These are phyloP conservation scores for Alternaria triticimaculans DNA, from an alignment of 2,329 filamentous ascomycete species.

Conservation along the genomic window DNA sequence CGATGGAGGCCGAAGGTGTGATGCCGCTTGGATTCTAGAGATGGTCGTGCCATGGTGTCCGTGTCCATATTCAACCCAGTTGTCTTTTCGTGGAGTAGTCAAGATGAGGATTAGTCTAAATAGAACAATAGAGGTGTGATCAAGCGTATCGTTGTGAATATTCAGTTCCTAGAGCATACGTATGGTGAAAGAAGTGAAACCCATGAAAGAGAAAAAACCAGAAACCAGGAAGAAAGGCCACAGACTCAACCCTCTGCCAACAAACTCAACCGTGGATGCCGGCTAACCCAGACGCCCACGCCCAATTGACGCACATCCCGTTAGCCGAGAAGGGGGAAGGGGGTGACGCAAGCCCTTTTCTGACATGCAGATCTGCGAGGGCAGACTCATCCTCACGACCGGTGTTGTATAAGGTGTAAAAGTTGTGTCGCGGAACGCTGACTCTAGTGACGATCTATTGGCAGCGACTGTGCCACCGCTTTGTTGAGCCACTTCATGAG, in stretches of 20 bases:
- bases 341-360: slow-evolving; percentile 16
- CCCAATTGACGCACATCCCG: slow-evolving; percentile 12
- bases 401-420: not conserved
- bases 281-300: slow-evolving; percentile 5
- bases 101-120: not conserved
- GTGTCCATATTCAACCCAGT: not conserved
- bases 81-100: not conserved
- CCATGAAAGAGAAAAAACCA: not conserved
- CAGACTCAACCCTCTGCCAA: slow-evolving; percentile 1
- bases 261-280: not conserved
- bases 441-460: not conserved
- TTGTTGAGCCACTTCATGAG: slow-evolving; percentile 10
- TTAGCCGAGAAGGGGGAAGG: slow-evolving; percentile 1
- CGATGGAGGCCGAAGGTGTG: slow-evolving; percentile 14
- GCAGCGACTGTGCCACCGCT: slow-evolving; percentile 15
- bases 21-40: slow-evolving; percentile 10
- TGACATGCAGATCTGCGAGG: slow-evolving; percentile 6
- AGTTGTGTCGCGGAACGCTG: not conserved
- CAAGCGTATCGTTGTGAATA: not conserved
- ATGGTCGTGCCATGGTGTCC: slow-evolving; percentile 10
- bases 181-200: not conserved
- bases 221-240: slow-evolving; percentile 2
- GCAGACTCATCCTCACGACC: not conserved
- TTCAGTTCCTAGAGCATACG: not conserved
- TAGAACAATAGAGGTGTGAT: not conserved